Percentiles rank a stretch among this genome's conserved stretches.
These are phyloP conservation scores for Pythium guiyangense DNA, from an alignment of 352 stramenopile genomes.

Conservation along the genomic window DNA sequence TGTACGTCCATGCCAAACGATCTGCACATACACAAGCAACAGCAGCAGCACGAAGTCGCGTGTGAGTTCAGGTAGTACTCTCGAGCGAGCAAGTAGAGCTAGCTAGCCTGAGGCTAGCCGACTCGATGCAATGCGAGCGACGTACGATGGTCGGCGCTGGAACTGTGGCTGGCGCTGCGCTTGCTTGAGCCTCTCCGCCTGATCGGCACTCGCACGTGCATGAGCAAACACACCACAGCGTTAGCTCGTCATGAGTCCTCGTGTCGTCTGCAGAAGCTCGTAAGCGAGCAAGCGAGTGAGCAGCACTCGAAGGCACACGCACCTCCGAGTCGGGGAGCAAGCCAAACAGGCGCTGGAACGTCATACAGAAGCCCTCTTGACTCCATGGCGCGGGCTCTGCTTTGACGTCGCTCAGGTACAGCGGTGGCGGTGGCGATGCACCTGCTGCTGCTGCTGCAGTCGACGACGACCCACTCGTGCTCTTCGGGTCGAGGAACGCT, in stretches of 20 bases:
- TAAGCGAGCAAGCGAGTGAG: no score
- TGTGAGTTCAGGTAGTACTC: not conserved
- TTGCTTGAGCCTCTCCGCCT: constrained; percentile 36
- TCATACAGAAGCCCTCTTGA: constrained; percentile 41
- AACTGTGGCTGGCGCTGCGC: constrained; percentile 35
- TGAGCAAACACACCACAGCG: no score
- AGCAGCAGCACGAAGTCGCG: not conserved
- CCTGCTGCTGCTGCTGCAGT: no score
- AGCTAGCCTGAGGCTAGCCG: not conserved
- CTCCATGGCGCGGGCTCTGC: constrained; percentile 41
- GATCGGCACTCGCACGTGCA: not conserved
- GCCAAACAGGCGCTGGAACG: constrained; percentile 54
- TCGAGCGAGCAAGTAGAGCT: not conserved
- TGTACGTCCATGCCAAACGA: constrained; percentile 16
- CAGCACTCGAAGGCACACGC: not conserved
- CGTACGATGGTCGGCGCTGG: constrained; percentile 22
- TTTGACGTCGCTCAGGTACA: constrained; percentile 56
- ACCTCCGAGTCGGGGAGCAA: constrained; percentile 51
- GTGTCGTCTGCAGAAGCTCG: not conserved
- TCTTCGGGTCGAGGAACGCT: not conserved
- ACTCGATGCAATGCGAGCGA: not conserved
- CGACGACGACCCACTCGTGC: no score
- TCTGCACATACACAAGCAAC: constrained; percentile 3
- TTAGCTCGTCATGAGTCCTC: constrained; percentile 2
- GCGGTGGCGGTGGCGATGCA: constrained; percentile 13